Base-by-base conservation (phyloP, 352 stramenopile species). In the Globisporangium polare region DNA sequence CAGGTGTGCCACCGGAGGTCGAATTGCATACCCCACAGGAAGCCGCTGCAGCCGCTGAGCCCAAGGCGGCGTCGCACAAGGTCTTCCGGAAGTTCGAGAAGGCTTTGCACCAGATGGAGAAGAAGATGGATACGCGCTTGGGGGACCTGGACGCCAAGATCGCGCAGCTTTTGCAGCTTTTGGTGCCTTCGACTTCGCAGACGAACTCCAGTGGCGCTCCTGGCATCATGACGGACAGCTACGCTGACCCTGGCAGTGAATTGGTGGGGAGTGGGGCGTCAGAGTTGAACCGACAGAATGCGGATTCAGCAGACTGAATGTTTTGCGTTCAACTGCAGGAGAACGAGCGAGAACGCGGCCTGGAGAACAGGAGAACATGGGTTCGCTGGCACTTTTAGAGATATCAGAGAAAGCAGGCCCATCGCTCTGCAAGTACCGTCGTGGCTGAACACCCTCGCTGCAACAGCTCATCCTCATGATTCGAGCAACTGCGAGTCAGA, bases 91-190 rank as follows among this genome's bases (percentile, higher is more conserved):
- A 58, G 27, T 24, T 60, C 4, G 47, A 65, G n/a, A 65, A 58
- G 35, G 68, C 72, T 1, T 27, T 73, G 35, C 47, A 74, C 37
- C 59, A 72, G 24, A 43, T 81, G 37, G 67, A 78, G 52, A 68
- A 71, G 26, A 77, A 62, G 18, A 62, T 78, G 65, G 65, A 78
- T 39, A 46, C 42, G 1, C 64, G 63, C 26, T 66, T 78, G 59
- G 49, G 54, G 29, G 42, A 60, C 9, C 29, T 78, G 20, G 73
- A 72, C 35, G 10, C 52, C 52, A 78, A 78, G 49, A 65, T 77
- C 20, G 62, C 72, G 55, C 59, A 73, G 42, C 67, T 80, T 45
- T 41, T 80, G 45, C 42, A 29, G 26, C 10, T 33, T 18, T 26
- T 59, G 31, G 2, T 20, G 35, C n/a, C 37, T n/a, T 42, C 37